phyloP scores from a whole-genome alignment of 371 early-diverging fungal species.

The Catenaria anguillulae region DNA sequence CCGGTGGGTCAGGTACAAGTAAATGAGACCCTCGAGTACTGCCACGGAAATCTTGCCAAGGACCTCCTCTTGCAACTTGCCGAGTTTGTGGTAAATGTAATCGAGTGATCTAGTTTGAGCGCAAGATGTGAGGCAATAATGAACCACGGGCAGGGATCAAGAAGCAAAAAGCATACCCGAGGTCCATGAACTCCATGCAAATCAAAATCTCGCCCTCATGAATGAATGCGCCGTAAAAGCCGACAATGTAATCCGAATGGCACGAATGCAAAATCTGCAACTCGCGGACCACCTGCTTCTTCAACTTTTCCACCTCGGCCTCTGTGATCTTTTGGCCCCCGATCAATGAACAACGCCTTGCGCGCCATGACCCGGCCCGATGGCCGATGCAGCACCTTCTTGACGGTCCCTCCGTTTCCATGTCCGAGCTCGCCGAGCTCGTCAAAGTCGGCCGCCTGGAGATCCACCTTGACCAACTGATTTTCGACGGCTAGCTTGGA shows the following conservation, averaged over 20 bases:
- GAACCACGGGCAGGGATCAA: too few relatives aligned
- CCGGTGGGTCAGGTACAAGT: conserved; percentile 64
- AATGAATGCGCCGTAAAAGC: conserved; percentile 83
- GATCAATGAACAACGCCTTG: conserved; percentile 30
- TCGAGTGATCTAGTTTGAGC: too few relatives aligned
- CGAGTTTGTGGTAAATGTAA: conserved; percentile 4
- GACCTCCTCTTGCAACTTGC: background rate
- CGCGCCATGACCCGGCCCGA: conserved; percentile 78
- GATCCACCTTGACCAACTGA: conserved; percentile 22
- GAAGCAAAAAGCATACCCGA: too few relatives aligned
- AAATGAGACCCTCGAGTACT: conserved; percentile 58
- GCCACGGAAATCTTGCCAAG: conserved; percentile 44
- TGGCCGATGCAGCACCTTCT: conserved; percentile 63
- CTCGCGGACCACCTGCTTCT: conserved; percentile 79
- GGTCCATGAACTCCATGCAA: conserved; percentile 85
- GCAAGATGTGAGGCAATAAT: too few relatives aligned
- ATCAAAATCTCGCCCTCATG: conserved; percentile 79
- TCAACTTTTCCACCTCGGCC: conserved; percentile 18
- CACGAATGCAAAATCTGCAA: conserved; percentile 74
- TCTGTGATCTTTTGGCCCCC: conserved; percentile 11
- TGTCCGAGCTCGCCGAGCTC: conserved; percentile 74
- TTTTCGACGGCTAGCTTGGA: background rate
- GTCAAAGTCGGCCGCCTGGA: conserved; percentile 66
- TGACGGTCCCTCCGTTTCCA: conserved; percentile 88
- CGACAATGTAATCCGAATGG: conserved; percentile 79